Conservation (phyloP, 2,329 filamentous ascomycete genomes). For the Eurotiales sp. region DNA sequence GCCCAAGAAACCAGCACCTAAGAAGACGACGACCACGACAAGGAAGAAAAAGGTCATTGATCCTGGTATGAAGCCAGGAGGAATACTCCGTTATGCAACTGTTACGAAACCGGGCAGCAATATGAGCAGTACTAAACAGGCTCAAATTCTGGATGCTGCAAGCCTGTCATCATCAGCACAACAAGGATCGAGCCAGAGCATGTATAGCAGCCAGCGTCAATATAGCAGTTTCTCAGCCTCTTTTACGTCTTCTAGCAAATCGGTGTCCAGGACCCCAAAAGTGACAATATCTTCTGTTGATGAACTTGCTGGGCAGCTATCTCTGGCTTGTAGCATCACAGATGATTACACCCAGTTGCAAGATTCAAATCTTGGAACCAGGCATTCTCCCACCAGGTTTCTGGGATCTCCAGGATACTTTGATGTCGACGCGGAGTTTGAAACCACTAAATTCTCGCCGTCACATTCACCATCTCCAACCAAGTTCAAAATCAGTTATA, state of each 20-base stretch:
- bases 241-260: neutral
- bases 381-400: conserved; percentile 2
- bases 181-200: conserved; percentile 9
- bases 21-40: conserved; percentile 23
- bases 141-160: conserved; percentile 28
- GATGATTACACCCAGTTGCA: neutral
- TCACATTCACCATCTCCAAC: neutral
- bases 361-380: neutral
- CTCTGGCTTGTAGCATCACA: conserved; percentile 4
- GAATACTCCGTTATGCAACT: conserved; percentile 39
- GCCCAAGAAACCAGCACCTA: conserved; percentile 24
- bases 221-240: neutral
- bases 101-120: conserved; percentile 34
- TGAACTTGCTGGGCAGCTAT: conserved; percentile 9
- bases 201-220: conserved; percentile 4
- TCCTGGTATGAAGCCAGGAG: conserved; percentile 37
- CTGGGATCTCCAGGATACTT: neutral
- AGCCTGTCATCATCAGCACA: conserved; percentile 10
- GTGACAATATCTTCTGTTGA: conserved; percentile 10
- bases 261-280: neutral
- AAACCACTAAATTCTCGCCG: conserved; percentile 3
- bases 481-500: conserved; percentile 23
- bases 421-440: conserved; percentile 6
- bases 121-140: conserved; percentile 26
- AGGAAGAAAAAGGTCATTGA: conserved; percentile 38